Conservation (phyloP, 371 early-diverging fungal species). For the Capillidium heterosporum region DNA sequence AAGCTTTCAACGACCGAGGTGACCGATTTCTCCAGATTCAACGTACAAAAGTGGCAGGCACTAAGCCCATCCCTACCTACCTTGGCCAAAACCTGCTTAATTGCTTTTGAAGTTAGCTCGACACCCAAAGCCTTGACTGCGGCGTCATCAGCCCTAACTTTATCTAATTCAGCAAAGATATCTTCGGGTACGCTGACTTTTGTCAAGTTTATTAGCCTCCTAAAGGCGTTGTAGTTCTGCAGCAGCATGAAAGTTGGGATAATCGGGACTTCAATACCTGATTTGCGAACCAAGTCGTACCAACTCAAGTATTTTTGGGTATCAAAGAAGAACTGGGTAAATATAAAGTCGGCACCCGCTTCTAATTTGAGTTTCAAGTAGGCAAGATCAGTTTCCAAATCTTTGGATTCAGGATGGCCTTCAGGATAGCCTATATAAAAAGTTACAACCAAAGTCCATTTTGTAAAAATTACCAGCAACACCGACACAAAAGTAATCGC, state of each 20-base stretch:
- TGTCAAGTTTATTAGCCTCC: constrained; percentile 65
- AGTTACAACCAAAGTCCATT: not conserved
- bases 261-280: constrained; percentile 67
- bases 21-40: constrained; percentile 78
- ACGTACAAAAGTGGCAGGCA: constrained; percentile 49
- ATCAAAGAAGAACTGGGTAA: constrained; percentile 89
- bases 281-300: constrained; percentile 13
- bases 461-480: constrained; percentile 60
- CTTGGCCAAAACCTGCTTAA: constrained; percentile 33
- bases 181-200: constrained; percentile 56
- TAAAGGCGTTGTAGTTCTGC: constrained; percentile 76
- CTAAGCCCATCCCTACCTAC: too few species aligned
- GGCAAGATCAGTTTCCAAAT: constrained; percentile 28
- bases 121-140: constrained; percentile 88
- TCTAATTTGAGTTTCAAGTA: constrained; percentile 71
- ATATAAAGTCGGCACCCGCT: constrained; percentile 85
- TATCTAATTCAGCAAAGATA: constrained; percentile 18
- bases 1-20: constrained; percentile 10
- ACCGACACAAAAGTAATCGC: constrained; percentile 87
- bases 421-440: constrained; percentile 66
- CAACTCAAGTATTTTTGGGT: constrained; percentile 52
- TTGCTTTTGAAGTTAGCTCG: constrained; percentile 45
- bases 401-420: constrained; percentile 56
- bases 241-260: constrained; percentile 91
- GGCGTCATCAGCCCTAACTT: constrained; percentile 57